Conservation (phyloP, 2,329 filamentous ascomycete genomes). For the Alternaria sp. region DNA sequence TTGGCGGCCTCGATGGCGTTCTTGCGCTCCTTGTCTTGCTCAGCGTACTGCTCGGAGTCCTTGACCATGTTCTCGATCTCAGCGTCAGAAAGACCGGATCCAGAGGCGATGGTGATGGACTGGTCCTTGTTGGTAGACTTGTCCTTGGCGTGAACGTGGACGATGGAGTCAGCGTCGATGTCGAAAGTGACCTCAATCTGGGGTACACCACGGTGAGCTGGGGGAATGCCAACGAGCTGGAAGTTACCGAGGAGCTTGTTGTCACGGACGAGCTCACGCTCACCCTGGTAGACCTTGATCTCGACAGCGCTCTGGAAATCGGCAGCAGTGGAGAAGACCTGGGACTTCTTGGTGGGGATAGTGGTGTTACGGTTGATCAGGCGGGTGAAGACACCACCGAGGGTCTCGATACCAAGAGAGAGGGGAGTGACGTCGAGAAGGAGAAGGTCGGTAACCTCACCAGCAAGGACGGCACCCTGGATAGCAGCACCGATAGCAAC, state of each 20-base stretch:
- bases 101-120: slow-evolving; percentile 98
- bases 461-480: slow-evolving; percentile 94
- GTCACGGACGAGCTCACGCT: slow-evolving; percentile 97
- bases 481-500: slow-evolving; percentile 97
- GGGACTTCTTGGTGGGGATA: slow-evolving; percentile 98
- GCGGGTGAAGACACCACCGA: slow-evolving; percentile 96
- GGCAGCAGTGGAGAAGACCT: slow-evolving; percentile 95
- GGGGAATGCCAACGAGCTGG: slow-evolving; percentile 97
- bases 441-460: slow-evolving; percentile 95
- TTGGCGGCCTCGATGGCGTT: slow-evolving; percentile 94
- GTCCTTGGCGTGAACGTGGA: slow-evolving; percentile 98
- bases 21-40: slow-evolving; percentile 97
- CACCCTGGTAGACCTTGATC: slow-evolving; percentile 99
- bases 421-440: slow-evolving; percentile 95
- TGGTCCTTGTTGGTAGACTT: slow-evolving; percentile 99
- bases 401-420: slow-evolving; percentile 97
- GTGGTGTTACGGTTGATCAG: slow-evolving; percentile 99
- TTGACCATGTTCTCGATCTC: slow-evolving; percentile 98
- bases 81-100: slow-evolving; percentile 90
- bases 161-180: slow-evolving; percentile 97
- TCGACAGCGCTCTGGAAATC: slow-evolving; percentile 99
- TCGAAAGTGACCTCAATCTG: slow-evolving; percentile 99
- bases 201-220: slow-evolving; percentile 93
- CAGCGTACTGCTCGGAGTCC: slow-evolving; percentile 96
- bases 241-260: slow-evolving; percentile 99